phyloP scores from a whole-genome alignment of 352 stramenopile genomes.

The Pythium brachiatum region DNA sequence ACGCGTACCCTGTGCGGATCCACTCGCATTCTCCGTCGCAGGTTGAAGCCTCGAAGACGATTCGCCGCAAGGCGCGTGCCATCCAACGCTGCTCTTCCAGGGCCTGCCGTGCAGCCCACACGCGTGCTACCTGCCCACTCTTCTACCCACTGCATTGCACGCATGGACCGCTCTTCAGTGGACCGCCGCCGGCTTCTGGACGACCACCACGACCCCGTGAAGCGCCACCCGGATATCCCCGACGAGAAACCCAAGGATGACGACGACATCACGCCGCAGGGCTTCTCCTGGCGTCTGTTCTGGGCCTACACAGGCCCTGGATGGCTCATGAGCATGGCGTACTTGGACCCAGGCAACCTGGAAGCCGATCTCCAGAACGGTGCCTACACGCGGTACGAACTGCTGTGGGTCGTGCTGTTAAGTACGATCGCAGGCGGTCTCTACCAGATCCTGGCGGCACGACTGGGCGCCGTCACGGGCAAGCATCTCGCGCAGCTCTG shows the following conservation, averaged over 20 bases:
- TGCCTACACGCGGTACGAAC: constrained; percentile 74
- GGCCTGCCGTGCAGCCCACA: neutral
- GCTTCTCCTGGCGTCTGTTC: constrained; percentile 57
- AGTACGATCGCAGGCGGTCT: constrained; percentile 80
- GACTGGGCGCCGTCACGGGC: constrained; percentile 84
- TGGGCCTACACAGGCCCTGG: constrained; percentile 54
- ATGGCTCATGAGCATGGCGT: constrained; percentile 83
- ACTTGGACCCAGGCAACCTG: constrained; percentile 91
- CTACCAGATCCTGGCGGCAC: constrained; percentile 85
- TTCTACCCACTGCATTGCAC: neutral
- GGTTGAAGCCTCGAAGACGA: constrained; percentile 12
- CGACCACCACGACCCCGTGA: constrained; percentile 3
- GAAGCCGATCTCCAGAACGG: constrained; percentile 91
- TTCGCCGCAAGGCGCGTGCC: constrained; percentile 12
- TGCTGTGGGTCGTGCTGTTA: constrained; percentile 87
- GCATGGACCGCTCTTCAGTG: constrained; percentile 18
- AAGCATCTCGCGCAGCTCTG: constrained; percentile 77
- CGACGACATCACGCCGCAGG: neutral
- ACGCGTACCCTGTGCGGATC: constrained; percentile 4
- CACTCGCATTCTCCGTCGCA: neutral
- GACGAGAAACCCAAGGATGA: neutral
- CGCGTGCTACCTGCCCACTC: neutral
- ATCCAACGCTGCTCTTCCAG: neutral
- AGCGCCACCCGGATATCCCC: neutral
- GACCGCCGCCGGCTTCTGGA: constrained; percentile 21